Evolutionary conservation across 768 basidiomycete genomes (phyloP), one percentile per base, ranked within the genome.

Genomic region (Xerocomellus intermedius): DNA sequence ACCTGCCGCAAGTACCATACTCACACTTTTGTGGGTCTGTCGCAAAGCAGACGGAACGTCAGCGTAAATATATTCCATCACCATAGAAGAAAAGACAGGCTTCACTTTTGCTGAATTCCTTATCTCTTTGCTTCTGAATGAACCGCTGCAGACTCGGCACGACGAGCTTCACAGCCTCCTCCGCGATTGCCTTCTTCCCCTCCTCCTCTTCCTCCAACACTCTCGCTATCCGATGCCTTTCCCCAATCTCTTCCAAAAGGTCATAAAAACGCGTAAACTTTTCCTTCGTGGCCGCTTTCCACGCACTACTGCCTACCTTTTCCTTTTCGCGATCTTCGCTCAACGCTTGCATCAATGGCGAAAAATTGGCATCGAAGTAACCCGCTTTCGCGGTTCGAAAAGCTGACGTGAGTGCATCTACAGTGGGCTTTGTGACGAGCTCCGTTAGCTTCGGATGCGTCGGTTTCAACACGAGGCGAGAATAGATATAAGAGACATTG

Each of bases 211-310:
- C 89, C 54, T 86, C 86, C 60, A 92, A 71, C 12, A 91, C 83
- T 58, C 74, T 78, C 42, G 83, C 85, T 41, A 87, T 67, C 57
- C 79, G 77, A 69, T 94, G 91, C 42, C 91, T 73, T 66, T 93
- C 91, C 46, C 83, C 75, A 21, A 90, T 80, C 64, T 92, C 91
- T 28, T 93, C 91, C 58, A 93, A 71, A 37, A 88, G 66, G 60
- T 91, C 89, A 60, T 86, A 93, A 71, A 94, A 94, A 53, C 83
- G 75, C 32, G 85, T 89, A 67, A 89, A 87, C 70, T 87, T 90
- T 72, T 92, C 91, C 73, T 93, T 93, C 16, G 82, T 82, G 4
- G 82, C 83, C 4, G 79, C 77, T 70, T 82, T 83, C 69, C 70
- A 71, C 13, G 67, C 70, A 28, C 65, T 71, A n/a, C 69, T 70